Evolutionary conservation across 1,284 basidiomycete species (phyloP), one percentile per base, ranked within the genome.

Genomic region (Ustilago crameri): DNA sequence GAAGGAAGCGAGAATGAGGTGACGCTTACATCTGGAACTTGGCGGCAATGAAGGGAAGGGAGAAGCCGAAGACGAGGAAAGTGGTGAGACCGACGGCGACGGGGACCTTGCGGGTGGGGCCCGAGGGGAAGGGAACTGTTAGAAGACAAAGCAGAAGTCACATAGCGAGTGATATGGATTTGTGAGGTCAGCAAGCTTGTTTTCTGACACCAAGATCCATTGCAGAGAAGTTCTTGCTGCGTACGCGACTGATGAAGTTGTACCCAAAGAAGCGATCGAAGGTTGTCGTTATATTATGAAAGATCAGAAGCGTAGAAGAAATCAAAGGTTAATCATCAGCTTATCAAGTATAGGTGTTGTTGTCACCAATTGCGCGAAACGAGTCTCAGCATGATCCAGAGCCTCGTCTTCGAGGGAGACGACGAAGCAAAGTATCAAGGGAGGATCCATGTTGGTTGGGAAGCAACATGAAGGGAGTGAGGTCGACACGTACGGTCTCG

Each of bases 41-140:
- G 58, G 68, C 74, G 22, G 78, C 78, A 32, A 80, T 38, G 66
- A 82, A 74, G 32, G 81, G 81, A 3, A 82, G 71, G 26, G 61
- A 53, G 59, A 81, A 76, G 46, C 80, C 80, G 32, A 69, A 38
- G 45, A 60, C 65, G 53, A 82, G 74, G 77, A 81, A 81, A 37
- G 65, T 60, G 60, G 61, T 52, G 23, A 81, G 30, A 48, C 80
- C 54, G 56, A 81, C 34, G 44, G 77, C 77, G 35, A 80, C 54
- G 26, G 68, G 61, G 14, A 68, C 61, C 76, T 80, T 78, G 79
- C 78, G 63, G 30, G 76, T 78, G 49, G 68, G 72, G 30, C 80
- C 80, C 18, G 74, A 57, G 24, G 55, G 54, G 80, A 82, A 82
- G 41, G 81, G 81, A 18, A 82, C 79, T 80, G 71, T 34, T 32